Percentiles rank a stretch among this genome's conserved stretches.
Evolutionary conservation across 768 basidiomycete genomes (phyloP).

Genomic region (Suillus tomentosus): DNA sequence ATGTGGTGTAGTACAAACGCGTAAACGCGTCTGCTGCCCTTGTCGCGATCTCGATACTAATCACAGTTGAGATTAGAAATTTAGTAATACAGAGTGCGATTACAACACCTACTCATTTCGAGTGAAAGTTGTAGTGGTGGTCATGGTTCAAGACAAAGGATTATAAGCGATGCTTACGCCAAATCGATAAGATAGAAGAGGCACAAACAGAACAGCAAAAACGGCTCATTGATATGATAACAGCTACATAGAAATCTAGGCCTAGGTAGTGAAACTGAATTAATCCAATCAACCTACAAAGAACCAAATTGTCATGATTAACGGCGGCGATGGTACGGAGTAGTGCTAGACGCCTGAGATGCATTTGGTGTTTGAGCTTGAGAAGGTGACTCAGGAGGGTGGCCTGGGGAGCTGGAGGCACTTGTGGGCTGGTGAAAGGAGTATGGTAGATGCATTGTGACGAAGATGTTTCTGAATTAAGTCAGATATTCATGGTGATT

Average conservation of each 20-base stretch:
- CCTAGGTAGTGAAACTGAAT: not conserved
- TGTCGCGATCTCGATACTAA: slow-evolving; percentile 82
- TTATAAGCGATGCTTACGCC: not conserved
- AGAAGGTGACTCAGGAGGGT: not conserved
- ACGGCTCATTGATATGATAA: not conserved
- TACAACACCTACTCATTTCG: slow-evolving; percentile 55
- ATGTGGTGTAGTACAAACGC: slow-evolving; percentile 78
- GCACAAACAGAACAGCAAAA: not conserved
- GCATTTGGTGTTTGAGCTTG: not conserved
- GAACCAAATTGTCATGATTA: not conserved
- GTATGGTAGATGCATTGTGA: no score
- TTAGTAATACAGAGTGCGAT: not conserved
- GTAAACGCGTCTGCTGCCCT: slow-evolving; percentile 84
- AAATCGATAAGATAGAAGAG: no score
- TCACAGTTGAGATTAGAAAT: not conserved
- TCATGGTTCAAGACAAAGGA: slow-evolving; percentile 8
- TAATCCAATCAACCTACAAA: not conserved
- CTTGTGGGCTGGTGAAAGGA: not conserved
- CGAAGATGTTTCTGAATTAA: no score
- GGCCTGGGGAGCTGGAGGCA: no score
- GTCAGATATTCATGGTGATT: no score
- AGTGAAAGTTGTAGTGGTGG: slow-evolving; percentile 44
- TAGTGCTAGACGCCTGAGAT: not conserved
- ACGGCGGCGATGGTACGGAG: not conserved
- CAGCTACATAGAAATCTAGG: not conserved